A percentile compares a stretch with the other conserved stretches of the same genome.
These are phyloP conservation scores for Aspergillus panamensis DNA, from an alignment of 495 filamentous ascomycete species.

Conservation along the genomic window DNA sequence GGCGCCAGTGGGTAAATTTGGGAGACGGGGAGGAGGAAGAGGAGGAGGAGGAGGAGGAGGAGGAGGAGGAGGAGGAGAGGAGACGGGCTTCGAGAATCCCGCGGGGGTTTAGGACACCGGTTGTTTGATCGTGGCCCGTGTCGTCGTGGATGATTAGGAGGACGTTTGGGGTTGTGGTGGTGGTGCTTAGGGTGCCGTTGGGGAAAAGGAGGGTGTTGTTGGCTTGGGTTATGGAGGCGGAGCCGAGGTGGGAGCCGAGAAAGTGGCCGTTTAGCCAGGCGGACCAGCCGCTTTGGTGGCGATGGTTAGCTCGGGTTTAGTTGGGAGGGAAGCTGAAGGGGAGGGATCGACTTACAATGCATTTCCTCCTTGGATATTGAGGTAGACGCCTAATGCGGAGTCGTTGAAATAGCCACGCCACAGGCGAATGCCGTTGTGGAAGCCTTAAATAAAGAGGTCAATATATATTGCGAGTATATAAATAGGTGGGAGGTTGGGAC, in stretches of 20 bases:
- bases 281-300: constrained; percentile 44
- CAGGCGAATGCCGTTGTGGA: constrained; percentile 62
- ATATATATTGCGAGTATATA: neutral
- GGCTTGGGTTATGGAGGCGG: constrained; percentile 34
- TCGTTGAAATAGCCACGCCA: constrained; percentile 66
- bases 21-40: constrained; percentile 30
- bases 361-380: constrained; percentile 57
- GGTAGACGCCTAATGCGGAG: constrained; percentile 54
- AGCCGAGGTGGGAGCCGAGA: constrained; percentile 55
- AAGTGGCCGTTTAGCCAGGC: constrained; percentile 55
- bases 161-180: constrained; percentile 43
- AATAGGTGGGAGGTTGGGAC: neutral
- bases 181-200: constrained; percentile 44
- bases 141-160: constrained; percentile 71
- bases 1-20: constrained; percentile 59
- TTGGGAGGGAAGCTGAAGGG: neutral
- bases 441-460: constrained; percentile 38
- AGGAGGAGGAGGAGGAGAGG: constrained; percentile 23
- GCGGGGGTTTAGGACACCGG: constrained; percentile 61
- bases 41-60: constrained; percentile 30
- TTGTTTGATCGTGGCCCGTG: constrained; percentile 65
- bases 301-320: neutral
- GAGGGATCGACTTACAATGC: constrained; percentile 45
- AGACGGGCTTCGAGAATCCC: constrained; percentile 60
- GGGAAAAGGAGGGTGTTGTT: constrained; percentile 33